phyloP scores from a whole-genome alignment of 352 stramenopile genomes.

The Phytopythium boreale region DNA sequence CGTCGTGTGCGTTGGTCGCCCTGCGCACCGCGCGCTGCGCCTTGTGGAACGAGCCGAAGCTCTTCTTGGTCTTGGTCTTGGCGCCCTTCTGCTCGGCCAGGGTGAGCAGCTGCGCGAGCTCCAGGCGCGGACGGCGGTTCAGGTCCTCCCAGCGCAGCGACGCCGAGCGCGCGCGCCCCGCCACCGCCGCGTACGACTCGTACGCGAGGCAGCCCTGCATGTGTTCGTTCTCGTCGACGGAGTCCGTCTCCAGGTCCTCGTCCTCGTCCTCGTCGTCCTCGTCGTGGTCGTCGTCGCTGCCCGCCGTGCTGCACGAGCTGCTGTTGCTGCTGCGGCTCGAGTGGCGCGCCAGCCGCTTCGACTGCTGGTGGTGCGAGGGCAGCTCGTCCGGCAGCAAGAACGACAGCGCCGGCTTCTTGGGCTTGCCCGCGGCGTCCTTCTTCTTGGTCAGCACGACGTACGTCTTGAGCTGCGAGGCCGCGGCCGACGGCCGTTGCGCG shows the following conservation, averaged over 20 bases:
- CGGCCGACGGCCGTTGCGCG: conserved; percentile 5
- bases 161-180: conserved; percentile 37
- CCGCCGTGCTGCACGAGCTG: conserved; percentile 33
- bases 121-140: conserved; percentile 24
- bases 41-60: conserved; percentile 9
- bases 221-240: not conserved
- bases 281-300: conserved; percentile 35
- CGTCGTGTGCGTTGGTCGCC: conserved; percentile 7
- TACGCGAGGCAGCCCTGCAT: conserved; percentile 42
- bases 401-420: not conserved
- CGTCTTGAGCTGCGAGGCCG: conserved; percentile 22
- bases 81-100: conserved; percentile 3
- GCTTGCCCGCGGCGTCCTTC: not conserved
- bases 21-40: conserved; percentile 11
- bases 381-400: not conserved
- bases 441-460: conserved; percentile 41
- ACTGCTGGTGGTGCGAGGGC: conserved; percentile 5
- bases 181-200: conserved; percentile 72
- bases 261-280: conserved; percentile 10
- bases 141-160: conserved; percentile 73
- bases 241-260: not conserved
- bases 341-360: conserved; percentile 23
- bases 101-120: conserved; percentile 14
- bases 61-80: not conserved
- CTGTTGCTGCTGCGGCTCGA: conserved; percentile 23